Conservation (phyloP, 1,284 basidiomycete species). For the Cryptococcus wingfieldii region DNA sequence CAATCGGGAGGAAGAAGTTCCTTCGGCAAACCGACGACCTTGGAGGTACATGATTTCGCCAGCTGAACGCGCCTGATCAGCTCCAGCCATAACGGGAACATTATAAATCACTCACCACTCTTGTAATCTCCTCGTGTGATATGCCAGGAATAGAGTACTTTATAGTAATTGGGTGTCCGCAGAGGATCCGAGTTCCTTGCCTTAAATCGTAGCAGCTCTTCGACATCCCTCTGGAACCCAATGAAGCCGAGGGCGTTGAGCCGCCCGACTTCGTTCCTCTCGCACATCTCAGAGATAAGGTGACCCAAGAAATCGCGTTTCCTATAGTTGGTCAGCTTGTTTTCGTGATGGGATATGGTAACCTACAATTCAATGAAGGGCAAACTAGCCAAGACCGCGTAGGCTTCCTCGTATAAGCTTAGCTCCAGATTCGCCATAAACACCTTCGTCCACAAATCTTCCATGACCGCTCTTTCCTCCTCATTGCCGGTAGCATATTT, state of each 20-base stretch:
- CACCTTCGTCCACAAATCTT: conserved; percentile 70
- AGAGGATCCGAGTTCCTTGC: conserved; percentile 90
- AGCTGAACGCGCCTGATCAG: conserved; percentile 53
- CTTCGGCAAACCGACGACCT: conserved; percentile 68
- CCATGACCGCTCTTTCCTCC: conserved; percentile 46
- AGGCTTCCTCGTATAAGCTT: conserved; percentile 76
- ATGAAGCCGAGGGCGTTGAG: conserved; percentile 82
- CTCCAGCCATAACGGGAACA: conserved; percentile 9
- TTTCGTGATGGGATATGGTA: background rate
- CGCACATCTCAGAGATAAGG: conserved; percentile 88
- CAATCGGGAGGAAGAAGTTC: conserved; percentile 11
- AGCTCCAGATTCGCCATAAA: conserved; percentile 71
- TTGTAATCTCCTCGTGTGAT: conserved; percentile 79
- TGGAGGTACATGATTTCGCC: conserved; percentile 92
- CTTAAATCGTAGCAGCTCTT: conserved; percentile 85
- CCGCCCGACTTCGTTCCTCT: conserved; percentile 72
- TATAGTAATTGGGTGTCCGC: conserved; percentile 78
- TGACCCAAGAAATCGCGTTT: conserved; percentile 73
- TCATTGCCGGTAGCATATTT: conserved; percentile 37
- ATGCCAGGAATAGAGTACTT: conserved; percentile 94
- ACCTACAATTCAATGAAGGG: conserved; percentile 74
- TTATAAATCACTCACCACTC: conserved; percentile 60
- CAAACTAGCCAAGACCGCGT: conserved; percentile 65
- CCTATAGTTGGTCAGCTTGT: conserved; percentile 50
- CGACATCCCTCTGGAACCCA: conserved; percentile 80